Conservation (phyloP, 805 yeast genomes). For the Pichia cabralensis region DNA sequence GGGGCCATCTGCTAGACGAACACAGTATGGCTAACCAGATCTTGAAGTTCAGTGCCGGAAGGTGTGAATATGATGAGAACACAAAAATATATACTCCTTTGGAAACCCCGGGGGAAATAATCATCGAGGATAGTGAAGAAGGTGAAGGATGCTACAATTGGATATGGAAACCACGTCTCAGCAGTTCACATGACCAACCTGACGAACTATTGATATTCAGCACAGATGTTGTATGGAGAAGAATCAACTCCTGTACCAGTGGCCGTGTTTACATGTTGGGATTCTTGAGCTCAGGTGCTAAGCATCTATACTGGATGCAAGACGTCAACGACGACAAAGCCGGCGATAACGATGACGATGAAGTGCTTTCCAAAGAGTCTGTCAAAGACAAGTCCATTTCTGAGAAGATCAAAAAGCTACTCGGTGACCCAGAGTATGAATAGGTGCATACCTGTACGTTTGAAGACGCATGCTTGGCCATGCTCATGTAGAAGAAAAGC, state of each 20-base stretch:
- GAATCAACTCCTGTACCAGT: conserved; percentile 54
- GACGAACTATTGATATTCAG: conserved; percentile 70
- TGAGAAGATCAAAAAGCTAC: conserved; percentile 39
- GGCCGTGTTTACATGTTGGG: conserved; percentile 55
- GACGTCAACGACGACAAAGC: conserved; percentile 30
- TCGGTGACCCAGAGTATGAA: conserved; percentile 20
- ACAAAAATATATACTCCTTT: conserved; percentile 60
- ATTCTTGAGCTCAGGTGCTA: conserved; percentile 29
- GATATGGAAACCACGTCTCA: conserved; percentile 61
- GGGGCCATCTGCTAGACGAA: no score
- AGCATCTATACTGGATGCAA: conserved; percentile 65
- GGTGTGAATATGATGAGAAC: conserved; percentile 53
- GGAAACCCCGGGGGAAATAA: conserved; percentile 57
- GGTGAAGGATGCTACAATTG: conserved; percentile 66
- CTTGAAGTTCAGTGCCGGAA: conserved; percentile 66
- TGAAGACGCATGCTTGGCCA: no score
- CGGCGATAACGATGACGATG: conserved; percentile 50
- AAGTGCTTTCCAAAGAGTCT: conserved; percentile 37
- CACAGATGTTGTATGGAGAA: conserved; percentile 76
- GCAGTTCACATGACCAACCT: conserved; percentile 33
- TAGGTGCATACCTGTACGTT: background rate
- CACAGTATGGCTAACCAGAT: background rate
- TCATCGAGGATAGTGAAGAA: conserved; percentile 51
- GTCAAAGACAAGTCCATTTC: conserved; percentile 44
- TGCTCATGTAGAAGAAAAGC: no score